Base-by-base conservation (phyloP, 495 filamentous ascomycete species). In the Jackrogersella minutella region DNA sequence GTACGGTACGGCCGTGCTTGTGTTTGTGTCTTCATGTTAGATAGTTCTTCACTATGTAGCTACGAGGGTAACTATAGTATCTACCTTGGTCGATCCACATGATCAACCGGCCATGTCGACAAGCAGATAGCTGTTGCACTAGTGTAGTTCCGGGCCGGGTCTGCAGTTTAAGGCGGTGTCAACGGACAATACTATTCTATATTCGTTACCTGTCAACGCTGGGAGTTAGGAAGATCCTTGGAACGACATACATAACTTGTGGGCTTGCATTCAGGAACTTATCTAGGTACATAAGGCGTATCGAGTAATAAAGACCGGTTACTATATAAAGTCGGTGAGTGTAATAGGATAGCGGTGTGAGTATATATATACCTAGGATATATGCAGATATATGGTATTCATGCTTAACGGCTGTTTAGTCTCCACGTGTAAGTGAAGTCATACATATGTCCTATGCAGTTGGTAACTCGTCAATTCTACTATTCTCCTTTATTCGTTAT, bases 361-460 rank as follows among this genome's bases (percentile, higher is more conserved):
- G 16, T 39, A 6, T 14, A 36, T 55, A 21, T 16, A 53, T 65
- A 34, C 33, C 10, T 34, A 2, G 31, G 31, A 34, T 34, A 9
- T 13, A 2, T 57, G 13, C 37, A 28, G 5, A 33, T 24, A 34
- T 33, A 51, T 5, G 24, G 34, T 59, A 26, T 58, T 64, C 34
- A 57, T 65, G 31, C 51, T 53, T 47, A 52, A 58, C 22, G 44
- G 56, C 56, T n/a, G n/a, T n/a, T n/a, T n/a, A n/a, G n/a, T n/a
- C n/a, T 65, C 66, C 66, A 69, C 66, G 61, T 65, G 66, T 61
- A 58, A 57, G 57, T 65, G 66, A 69, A 65, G 66, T 69, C 61
- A 65, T 65, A 64, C 61, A 54, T 46, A 46, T 43, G 19, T 34
- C 39, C 17, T 22, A 37, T 50, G 40, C 57, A 34, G 34, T 34